Base-by-base conservation (phyloP, 192 early-diverging fungal species). In the Podila verticillata region DNA sequence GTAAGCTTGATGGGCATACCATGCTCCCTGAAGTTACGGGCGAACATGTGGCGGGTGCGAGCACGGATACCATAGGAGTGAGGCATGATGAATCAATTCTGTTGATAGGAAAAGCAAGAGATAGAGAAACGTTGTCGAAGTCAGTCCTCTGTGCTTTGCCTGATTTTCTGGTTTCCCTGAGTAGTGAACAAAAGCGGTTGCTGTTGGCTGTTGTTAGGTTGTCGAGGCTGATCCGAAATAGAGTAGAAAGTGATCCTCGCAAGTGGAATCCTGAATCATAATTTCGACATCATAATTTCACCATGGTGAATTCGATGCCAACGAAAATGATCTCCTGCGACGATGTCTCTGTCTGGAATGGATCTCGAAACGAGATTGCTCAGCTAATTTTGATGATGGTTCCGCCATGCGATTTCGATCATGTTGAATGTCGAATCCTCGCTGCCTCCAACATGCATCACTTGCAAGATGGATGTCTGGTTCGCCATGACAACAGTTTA, bases 1-100 rank as follows among this genome's bases (percentile, higher is more conserved):
- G 96, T 97, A 82, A 98, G 90, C 81, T 89, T 89, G 86, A 98
- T 91, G 71, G 92, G 85, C 19, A 51, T 83, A 70, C 96, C 96
- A 86, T 95, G 92, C 74, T 92, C 89, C 69, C 96, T 90, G 94
- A 97, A 97, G 83, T 95, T 91, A 74, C 93, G 92, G 62, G 94
- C 84, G 84, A 96, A 99, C 93, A 98, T 99, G 95, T 99, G 98
- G 81, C 97, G 98, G 93, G 98, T 94, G 87, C 98, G 97, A 73
- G 98, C 96, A 88, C 94, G 96, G 90, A 97, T 96, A 68, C 94
- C 97, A 92, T 97, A 97, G 90, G 98, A 95, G 88, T 99, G 96
- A 69, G 98, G 96, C 75, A 99, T 97, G 74, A 65, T 77, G 74
- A 77, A 77, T 77, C 74, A 77, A 70, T 70, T 77, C 74, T 77